phyloP scores from a whole-genome alignment of 805 yeast species.

The Candida suzukii region DNA sequence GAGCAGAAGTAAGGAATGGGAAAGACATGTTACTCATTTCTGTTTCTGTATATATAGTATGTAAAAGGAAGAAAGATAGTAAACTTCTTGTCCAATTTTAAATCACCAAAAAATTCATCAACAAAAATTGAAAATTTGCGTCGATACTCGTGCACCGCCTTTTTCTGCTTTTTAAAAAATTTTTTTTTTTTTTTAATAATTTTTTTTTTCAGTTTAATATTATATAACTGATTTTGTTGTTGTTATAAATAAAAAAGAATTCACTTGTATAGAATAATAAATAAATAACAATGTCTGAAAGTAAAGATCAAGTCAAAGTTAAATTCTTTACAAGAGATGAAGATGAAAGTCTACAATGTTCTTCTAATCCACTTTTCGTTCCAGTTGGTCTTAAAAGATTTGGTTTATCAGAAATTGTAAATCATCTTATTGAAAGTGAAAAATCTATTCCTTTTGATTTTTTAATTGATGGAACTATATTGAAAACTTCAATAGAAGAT shows the following conservation, averaged over 20 bases:
- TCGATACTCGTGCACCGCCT: neutral
- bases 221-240: no score
- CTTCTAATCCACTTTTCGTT: slow-evolving; percentile 78
- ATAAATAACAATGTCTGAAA: neutral
- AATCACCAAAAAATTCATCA: no score
- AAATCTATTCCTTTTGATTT: slow-evolving; percentile 87
- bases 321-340: slow-evolving; percentile 82
- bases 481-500: slow-evolving; percentile 64
- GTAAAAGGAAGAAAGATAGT: no score
- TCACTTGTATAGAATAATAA: neutral
- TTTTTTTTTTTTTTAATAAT: neutral
- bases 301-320: slow-evolving; percentile 55
- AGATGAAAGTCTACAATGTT: slow-evolving; percentile 62
- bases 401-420: slow-evolving; percentile 92
- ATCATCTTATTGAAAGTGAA: slow-evolving; percentile 65
- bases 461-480: slow-evolving; percentile 73
- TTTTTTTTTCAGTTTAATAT: no score
- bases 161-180: neutral
- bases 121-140: no score
- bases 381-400: slow-evolving; percentile 82
- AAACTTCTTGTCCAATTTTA: no score
- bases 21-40: slow-evolving; percentile 11
- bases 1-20: slow-evolving; percentile 82
- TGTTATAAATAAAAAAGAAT: no score
- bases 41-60: no score